Base-by-base conservation (phyloP, 2,329 filamentous ascomycete species). In the Cercospora canescens region DNA sequence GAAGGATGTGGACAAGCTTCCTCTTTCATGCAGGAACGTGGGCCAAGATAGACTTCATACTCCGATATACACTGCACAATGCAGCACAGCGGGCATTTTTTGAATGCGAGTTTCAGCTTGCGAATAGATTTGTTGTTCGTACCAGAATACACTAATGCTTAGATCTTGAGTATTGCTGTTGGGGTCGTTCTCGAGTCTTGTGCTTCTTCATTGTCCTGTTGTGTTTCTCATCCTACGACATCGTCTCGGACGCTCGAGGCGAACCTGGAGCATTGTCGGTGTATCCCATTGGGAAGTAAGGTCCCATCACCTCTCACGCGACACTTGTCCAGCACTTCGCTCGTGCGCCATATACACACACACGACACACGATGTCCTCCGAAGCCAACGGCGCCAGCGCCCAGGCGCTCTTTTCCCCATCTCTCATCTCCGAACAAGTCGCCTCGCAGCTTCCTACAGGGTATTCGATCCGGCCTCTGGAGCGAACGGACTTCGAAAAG, bases 401-500 rank as follows among this genome's bases (percentile, higher is more conserved):
- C 26, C 64, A 74, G 24, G 58, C 88, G 37, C 91, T 97, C 78
- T 97, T 97, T 85, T 86, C 89, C 64, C 77, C 86, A 69, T 81
- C 88, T 68, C 89, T 97, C 75, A 89, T 98, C 79, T 93, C 92
- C 26, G 87, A 91, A 21, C 83, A 87, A 62, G 91, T 97, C 72
- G 81, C 88, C 67, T 83, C 88, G 45, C 85, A 84, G 18, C 88
- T 98, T 0, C 94, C 95, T 50, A 83, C 89, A 72, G 90, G 91
- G 74, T 98, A 98, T 84, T 87, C 84, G 30, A 87, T 96, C 76
- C 93, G 95, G 28, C 89, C 94, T 0, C 85, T 98, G 58, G 88
- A 90, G 73, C 87, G 87, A 72, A 86, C 85, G 73, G 95, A 99
- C 81, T 97, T 90, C 81, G 82, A 86, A 64, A 86, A 85, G 35